These are phyloP conservation scores for Phytopythium cucurbitacearum DNA, from an alignment of 352 stramenopile species.

Conservation along the genomic window DNA sequence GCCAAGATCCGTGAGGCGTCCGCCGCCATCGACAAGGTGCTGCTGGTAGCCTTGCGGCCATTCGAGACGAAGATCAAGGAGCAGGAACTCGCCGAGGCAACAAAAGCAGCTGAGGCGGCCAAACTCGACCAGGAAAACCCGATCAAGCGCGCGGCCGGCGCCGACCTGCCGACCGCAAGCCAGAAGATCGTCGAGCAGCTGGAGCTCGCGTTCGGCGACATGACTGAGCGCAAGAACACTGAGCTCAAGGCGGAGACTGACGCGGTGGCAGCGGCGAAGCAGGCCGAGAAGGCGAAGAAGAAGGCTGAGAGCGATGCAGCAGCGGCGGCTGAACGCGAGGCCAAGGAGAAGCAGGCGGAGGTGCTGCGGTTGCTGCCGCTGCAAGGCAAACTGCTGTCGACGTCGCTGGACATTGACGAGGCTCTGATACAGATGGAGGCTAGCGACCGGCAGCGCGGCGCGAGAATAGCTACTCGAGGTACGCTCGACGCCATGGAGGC, in stretches of 20 bases:
- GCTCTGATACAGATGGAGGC: constrained; percentile 33
- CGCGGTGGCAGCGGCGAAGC: constrained; percentile 19
- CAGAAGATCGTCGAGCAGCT: constrained; percentile 41
- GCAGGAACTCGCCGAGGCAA: constrained; percentile 19
- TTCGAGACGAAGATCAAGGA: constrained; percentile 37
- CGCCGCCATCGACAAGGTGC: constrained; percentile 34
- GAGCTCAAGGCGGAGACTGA: constrained; percentile 32
- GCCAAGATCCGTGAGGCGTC: constrained; percentile 29
- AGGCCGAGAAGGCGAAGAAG: constrained; percentile 33
- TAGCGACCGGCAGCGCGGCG: constrained; percentile 2
- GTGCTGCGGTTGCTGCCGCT: constrained; percentile 43
- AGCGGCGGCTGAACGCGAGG: constrained; percentile 19
- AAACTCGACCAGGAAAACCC: constrained; percentile 7
- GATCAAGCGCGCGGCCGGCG: constrained; percentile 9
- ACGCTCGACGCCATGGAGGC: constrained; percentile 11
- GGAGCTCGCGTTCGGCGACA: constrained; percentile 33
- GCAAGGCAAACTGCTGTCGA: constrained; percentile 35
- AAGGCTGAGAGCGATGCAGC: constrained; percentile 36
- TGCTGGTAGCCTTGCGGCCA: constrained; percentile 44
- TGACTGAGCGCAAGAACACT: constrained; percentile 23
- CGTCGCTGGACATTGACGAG: constrained; percentile 38
- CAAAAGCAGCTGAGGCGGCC: constrained; percentile 6
- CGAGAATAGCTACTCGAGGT: not conserved
- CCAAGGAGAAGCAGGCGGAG: constrained; percentile 31
- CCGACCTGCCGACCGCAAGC: constrained; percentile 21